Percentiles rank a stretch among this genome's conserved stretches.
Evolutionary conservation across 2,329 filamentous ascomycete genomes (phyloP).

Genomic region (Cryphonectria parasitica): DNA sequence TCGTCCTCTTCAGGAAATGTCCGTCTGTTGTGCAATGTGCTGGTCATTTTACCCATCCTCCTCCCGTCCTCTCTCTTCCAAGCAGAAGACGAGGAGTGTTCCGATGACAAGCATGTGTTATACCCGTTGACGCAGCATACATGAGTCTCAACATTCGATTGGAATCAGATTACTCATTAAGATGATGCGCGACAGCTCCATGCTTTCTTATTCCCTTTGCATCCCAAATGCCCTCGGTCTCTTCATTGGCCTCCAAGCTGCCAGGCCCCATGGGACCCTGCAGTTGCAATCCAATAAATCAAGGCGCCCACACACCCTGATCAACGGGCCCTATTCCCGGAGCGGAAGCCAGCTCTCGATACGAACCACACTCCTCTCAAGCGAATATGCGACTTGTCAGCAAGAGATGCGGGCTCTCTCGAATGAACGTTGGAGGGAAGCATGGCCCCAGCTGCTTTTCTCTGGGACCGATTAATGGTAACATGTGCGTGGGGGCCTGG

Average conservation of each 20-base stretch:
- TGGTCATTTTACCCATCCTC: too few species aligned
- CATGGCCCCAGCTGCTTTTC: background rate
- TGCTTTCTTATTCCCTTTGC: background rate
- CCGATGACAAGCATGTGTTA: too few species aligned
- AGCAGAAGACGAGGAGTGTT: background rate
- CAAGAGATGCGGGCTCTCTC: background rate
- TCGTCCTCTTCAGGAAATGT: background rate
- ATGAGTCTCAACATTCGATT: background rate
- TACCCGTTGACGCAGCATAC: too few species aligned
- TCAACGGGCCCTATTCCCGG: conserved; percentile 16
- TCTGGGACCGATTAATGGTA: background rate
- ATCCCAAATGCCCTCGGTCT: background rate
- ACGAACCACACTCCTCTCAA: background rate
- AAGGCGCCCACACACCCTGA: conserved; percentile 9
- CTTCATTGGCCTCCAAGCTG: background rate
- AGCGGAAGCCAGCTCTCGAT: conserved; percentile 23
- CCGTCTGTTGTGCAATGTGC: background rate
- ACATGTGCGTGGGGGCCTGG: background rate
- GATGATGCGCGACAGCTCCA: background rate
- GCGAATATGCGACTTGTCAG: background rate
- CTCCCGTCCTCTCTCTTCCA: too few species aligned
- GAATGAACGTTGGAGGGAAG: background rate
- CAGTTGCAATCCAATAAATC: conserved; percentile 12
- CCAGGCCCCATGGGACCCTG: background rate
- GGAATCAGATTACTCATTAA: background rate